A percentile compares a stretch with the other conserved stretches of the same genome.
These are phyloP conservation scores for Echinosophora koreensis DNA, from an alignment of 306 rosid species.

Conservation along the genomic window DNA sequence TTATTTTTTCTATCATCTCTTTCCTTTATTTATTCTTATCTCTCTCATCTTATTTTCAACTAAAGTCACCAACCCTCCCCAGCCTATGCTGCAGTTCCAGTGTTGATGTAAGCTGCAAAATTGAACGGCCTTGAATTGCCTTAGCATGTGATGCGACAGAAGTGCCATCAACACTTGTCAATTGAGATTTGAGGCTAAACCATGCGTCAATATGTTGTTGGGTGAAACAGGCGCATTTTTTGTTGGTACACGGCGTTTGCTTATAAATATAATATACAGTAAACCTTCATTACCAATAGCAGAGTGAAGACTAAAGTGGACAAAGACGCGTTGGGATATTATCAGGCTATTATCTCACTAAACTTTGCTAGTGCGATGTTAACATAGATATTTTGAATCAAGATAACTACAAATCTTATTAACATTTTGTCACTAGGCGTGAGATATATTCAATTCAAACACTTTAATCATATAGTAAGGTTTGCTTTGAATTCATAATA, in stretches of 20 bases:
- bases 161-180: constrained; percentile 24
- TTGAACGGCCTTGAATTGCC: constrained; percentile 50
- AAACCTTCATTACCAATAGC: background rate
- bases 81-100: background rate
- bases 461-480: background rate
- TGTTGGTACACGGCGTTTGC: constrained; percentile 1
- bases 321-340: background rate
- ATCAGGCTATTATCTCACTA: too few relatives aligned
- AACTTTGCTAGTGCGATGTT: background rate
- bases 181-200: background rate
- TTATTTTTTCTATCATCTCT: too few relatives aligned
- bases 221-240: background rate
- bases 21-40: too few relatives aligned
- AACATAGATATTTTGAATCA: background rate
- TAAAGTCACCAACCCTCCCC: too few relatives aligned
- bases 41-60: too few relatives aligned
- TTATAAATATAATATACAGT: background rate
- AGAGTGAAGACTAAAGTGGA: background rate
- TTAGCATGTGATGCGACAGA: constrained; percentile 30
- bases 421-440: background rate
- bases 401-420: background rate
- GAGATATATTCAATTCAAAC: background rate
- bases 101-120: constrained; percentile 9
- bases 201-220: constrained; percentile 33
- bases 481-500: background rate